Percentiles rank a stretch among this genome's conserved stretches.
Conservation (phyloP, 805 yeast species). For the Blastobotrys robertii region DNA sequence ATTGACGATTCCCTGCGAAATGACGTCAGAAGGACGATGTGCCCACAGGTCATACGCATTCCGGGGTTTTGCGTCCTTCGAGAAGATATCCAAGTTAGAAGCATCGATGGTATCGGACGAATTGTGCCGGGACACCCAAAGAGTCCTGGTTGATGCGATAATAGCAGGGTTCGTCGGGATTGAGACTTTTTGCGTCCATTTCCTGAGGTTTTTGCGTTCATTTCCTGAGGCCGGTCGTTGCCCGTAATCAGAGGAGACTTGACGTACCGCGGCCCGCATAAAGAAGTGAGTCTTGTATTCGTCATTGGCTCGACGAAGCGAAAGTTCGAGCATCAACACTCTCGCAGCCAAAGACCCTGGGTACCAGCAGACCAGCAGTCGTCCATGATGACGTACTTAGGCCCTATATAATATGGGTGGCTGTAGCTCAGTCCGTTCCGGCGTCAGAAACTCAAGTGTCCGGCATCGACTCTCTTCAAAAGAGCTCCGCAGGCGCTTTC, state of each 20-base stretch:
- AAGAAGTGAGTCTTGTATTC: constrained; percentile 23
- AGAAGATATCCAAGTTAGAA: constrained; percentile 2
- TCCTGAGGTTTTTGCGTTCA: constrained; percentile 15
- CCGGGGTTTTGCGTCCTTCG: background rate
- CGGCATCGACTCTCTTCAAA: no score
- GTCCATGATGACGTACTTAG: constrained; percentile 22
- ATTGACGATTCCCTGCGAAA: constrained; percentile 5
- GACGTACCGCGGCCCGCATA: constrained; percentile 23
- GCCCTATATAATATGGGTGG: no score
- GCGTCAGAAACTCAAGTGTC: no score
- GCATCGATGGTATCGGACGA: background rate
- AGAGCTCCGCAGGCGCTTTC: no score
- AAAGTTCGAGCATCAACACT: constrained; percentile 20
- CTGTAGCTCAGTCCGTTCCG: no score
- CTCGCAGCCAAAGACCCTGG: constrained; percentile 22
- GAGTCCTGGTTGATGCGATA: constrained; percentile 20
- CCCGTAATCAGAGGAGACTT: constrained; percentile 24
- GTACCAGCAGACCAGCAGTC: constrained; percentile 21
- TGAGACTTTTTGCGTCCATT: constrained; percentile 15
- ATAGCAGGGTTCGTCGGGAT: constrained; percentile 12
- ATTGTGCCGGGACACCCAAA: constrained; percentile 2
- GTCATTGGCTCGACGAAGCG: constrained; percentile 20
- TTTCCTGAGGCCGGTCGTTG: constrained; percentile 20
- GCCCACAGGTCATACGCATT: constrained; percentile 5
- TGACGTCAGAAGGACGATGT: constrained; percentile 1